Percentiles rank a stretch among this genome's conserved stretches.
phyloP scores from a whole-genome alignment of 768 basidiomycete genomes.

The Lyophyllum atratum region DNA sequence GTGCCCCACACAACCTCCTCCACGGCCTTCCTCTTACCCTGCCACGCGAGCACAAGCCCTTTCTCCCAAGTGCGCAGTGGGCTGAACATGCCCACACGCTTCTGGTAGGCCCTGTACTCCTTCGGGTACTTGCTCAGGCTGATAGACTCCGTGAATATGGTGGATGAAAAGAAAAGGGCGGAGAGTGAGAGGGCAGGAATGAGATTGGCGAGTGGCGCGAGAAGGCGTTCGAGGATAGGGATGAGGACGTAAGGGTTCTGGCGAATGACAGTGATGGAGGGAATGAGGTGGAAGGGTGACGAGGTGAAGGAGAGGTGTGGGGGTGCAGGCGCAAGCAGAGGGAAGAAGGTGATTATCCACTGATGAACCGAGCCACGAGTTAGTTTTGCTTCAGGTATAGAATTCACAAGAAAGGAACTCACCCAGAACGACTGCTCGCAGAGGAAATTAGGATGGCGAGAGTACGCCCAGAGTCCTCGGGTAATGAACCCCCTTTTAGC shows the following conservation, averaged over 20 bases:
- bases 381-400: neutral
- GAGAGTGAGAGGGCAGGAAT: slow-evolving; percentile 64
- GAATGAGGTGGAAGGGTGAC: slow-evolving; percentile 13
- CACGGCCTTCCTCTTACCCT: slow-evolving; percentile 22
- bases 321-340: slow-evolving; percentile 48
- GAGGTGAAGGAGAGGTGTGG: slow-evolving; percentile 23
- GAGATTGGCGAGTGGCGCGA: slow-evolving; percentile 31
- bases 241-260: slow-evolving; percentile 17
- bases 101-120: slow-evolving; percentile 71
- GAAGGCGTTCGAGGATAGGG: slow-evolving; percentile 30
- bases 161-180: slow-evolving; percentile 75
- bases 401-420: slow-evolving; percentile 29
- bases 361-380: slow-evolving; percentile 23
- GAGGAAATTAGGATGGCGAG: slow-evolving; percentile 89
- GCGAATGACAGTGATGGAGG: slow-evolving; percentile 16
- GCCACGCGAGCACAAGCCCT: slow-evolving; percentile 20
- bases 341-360: slow-evolving; percentile 72
- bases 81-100: slow-evolving; percentile 82
- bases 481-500: slow-evolving; percentile 82
- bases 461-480: slow-evolving; percentile 83
- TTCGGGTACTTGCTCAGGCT: slow-evolving; percentile 71
- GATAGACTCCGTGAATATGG: slow-evolving; percentile 80
- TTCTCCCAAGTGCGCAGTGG: slow-evolving; percentile 36
- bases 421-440: slow-evolving; percentile 93
- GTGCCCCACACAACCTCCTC: slow-evolving; percentile 27